Evolutionary conservation across 1,284 basidiomycete species (phyloP).

Genomic region (Sanghuangporus weigelae): DNA sequence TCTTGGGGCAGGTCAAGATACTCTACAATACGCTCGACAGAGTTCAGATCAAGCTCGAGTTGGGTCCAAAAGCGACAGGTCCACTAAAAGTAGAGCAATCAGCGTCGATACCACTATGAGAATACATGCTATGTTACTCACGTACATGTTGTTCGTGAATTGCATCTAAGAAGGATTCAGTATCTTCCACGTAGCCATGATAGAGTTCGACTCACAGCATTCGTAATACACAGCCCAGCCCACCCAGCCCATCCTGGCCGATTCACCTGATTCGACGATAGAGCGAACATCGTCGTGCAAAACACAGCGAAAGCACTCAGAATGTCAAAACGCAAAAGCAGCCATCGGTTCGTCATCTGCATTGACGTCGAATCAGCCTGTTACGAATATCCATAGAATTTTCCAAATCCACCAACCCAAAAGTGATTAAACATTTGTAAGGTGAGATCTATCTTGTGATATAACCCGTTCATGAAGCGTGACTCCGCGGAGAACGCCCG

Average conservation of each 20-base stretch:
- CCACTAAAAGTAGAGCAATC: slow-evolving; percentile 32
- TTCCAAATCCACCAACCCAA: slow-evolving; percentile 3
- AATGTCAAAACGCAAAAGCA: slow-evolving; percentile 25
- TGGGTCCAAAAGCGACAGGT: slow-evolving; percentile 60
- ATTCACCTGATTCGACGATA: slow-evolving; percentile 43
- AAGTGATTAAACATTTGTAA: slow-evolving; percentile 28
- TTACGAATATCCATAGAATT: too few species aligned
- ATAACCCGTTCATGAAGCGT: slow-evolving; percentile 72
- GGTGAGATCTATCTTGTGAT: slow-evolving; percentile 58
- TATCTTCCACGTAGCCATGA: not conserved
- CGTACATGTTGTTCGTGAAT: slow-evolving; percentile 53
- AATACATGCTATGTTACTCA: not conserved
- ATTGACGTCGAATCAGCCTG: not conserved
- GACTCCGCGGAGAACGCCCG: slow-evolving; percentile 83
- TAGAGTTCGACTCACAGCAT: slow-evolving; percentile 30
- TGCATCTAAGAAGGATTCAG: slow-evolving; percentile 31
- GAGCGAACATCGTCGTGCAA: slow-evolving; percentile 71
- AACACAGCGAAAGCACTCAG: slow-evolving; percentile 64
- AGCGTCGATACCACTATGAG: not conserved
- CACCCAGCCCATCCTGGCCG: not conserved
- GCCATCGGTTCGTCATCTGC: slow-evolving; percentile 25
- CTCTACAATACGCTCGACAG: slow-evolving; percentile 84
- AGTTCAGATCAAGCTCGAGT: slow-evolving; percentile 66
- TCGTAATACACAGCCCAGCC: slow-evolving; percentile 84
- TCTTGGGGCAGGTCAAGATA: slow-evolving; percentile 85